Base-by-base conservation (phyloP, 306 rosid genomes). In the Nissolia schottii region DNA sequence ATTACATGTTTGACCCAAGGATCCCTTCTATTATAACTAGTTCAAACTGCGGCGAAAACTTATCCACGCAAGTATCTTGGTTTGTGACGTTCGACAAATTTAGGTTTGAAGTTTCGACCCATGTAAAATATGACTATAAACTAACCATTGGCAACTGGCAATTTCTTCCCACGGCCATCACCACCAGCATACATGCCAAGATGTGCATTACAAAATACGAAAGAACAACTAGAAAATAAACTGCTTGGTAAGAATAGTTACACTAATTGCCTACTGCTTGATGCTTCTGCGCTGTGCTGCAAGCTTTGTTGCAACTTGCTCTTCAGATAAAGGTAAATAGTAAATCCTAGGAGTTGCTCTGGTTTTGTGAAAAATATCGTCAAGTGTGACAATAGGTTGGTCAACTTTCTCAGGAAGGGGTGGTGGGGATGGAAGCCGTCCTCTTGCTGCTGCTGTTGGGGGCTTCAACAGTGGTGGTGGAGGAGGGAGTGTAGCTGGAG, bases 341-440 rank as follows among this genome's bases (percentile, higher is more conserved):
- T 94, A 94, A 64, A 94, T 89, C 37, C 97, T 85, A 70, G 99
- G 99, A 64, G 90, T 89, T 31, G 96, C 82, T 73, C 83, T 86
- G 58, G 99, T 94, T 83, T 94, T 94, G 59, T 87, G 89, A 43
- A 94, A 94, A 43, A 94, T 93, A 66, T 94, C 99, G 49, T 94
- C 99, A 59, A 94, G 71, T 53, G 97, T 94, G 61, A 94, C 91
- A 35, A 89, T 88, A 5, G 99, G 96, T 40, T 87, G 86, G 14
- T 89, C 99, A 13, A 60, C 80, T 68, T 89, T 86, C 76, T 89
- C 96, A 0, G 81, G 74, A 65, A 82, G 79, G 7, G 93, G 90
- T 5, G 97, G 97, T 3, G 91, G 91, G 13, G 91, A 92, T 55
- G 97, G 98, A 60, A 91, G 92, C 67, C 76, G 87, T 58, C 91